These are phyloP conservation scores for Botrytis squamosa DNA, from an alignment of 2,329 filamentous ascomycete species.

Conservation along the genomic window DNA sequence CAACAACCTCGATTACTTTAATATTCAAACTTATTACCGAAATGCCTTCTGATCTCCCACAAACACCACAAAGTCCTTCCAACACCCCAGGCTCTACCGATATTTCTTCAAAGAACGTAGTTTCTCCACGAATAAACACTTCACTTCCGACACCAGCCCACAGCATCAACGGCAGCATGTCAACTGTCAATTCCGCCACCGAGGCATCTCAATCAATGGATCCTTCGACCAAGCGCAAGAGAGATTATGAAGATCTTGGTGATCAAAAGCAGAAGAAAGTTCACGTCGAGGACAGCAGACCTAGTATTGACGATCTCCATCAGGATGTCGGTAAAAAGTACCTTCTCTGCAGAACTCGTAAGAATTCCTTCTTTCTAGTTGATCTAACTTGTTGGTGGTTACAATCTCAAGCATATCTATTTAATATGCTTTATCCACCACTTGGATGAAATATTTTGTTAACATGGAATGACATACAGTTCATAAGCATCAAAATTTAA, in stretches of 20 bases:
- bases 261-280: conserved; percentile 60
- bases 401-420: conserved; percentile 24
- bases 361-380: conserved; percentile 50
- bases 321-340: conserved; percentile 66
- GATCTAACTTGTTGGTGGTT: conserved; percentile 23
- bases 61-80: conserved; percentile 66
- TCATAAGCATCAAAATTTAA: conserved; percentile 45
- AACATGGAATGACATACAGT: conserved; percentile 39
- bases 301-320: conserved; percentile 64
- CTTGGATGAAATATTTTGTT: conserved; percentile 37
- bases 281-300: conserved; percentile 59
- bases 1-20: conserved; percentile 20
- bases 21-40: conserved; percentile 20
- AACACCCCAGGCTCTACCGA: conserved; percentile 53
- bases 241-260: conserved; percentile 54
- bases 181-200: conserved; percentile 29
- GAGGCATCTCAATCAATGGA: conserved; percentile 45
- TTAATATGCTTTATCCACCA: conserved; percentile 26
- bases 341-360: conserved; percentile 65
- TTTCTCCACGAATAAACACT: conserved; percentile 45
- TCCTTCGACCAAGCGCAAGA: conserved; percentile 62
- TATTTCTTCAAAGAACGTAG: conserved; percentile 46
- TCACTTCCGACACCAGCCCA: conserved; percentile 61
- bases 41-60: conserved; percentile 64
- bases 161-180: conserved; percentile 56